phyloP scores from a whole-genome alignment of 2,329 filamentous ascomycete species.

The Aschersonia sp. region DNA sequence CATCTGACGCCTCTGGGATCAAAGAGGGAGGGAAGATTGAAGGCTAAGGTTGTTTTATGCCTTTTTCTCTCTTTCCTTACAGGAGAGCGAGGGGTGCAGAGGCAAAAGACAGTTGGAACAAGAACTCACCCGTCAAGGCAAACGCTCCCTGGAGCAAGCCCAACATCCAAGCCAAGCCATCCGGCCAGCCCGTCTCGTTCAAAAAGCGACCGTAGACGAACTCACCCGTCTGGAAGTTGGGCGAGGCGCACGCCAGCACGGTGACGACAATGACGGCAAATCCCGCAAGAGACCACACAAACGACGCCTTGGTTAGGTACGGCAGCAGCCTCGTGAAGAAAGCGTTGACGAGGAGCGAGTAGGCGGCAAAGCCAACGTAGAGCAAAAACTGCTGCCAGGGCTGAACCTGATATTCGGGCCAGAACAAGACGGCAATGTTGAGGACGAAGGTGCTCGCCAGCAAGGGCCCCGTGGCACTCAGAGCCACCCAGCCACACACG shows the following conservation, averaged over 20 bases:
- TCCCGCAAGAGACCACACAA: constrained; percentile 56
- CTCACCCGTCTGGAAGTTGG: constrained; percentile 45
- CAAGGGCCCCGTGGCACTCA: constrained; percentile 54
- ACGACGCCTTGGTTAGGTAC: constrained; percentile 51
- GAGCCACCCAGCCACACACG: constrained; percentile 55
- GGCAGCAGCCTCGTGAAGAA: constrained; percentile 45
- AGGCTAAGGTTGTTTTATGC: too few species aligned
- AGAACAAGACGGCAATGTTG: constrained; percentile 47
- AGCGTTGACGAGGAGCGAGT: constrained; percentile 50
- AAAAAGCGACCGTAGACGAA: constrained; percentile 57
- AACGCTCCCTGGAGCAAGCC: constrained; percentile 38
- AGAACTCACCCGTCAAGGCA: constrained; percentile 21
- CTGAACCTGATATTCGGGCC: constrained; percentile 39
- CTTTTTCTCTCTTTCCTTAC: not conserved
- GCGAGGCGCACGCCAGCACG: constrained; percentile 49
- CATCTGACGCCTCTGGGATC: too few species aligned
- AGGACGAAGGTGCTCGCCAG: constrained; percentile 54
- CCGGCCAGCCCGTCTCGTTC: constrained; percentile 56
- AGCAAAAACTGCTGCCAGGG: constrained; percentile 63
- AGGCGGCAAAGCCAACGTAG: constrained; percentile 48
- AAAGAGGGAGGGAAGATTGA: too few species aligned
- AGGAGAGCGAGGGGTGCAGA: not conserved
- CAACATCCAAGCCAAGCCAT: constrained; percentile 46
- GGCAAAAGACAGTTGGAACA: not conserved
- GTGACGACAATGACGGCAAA: constrained; percentile 60